Conservation (phyloP, 352 stramenopile species). For the Pythium brassicae region DNA sequence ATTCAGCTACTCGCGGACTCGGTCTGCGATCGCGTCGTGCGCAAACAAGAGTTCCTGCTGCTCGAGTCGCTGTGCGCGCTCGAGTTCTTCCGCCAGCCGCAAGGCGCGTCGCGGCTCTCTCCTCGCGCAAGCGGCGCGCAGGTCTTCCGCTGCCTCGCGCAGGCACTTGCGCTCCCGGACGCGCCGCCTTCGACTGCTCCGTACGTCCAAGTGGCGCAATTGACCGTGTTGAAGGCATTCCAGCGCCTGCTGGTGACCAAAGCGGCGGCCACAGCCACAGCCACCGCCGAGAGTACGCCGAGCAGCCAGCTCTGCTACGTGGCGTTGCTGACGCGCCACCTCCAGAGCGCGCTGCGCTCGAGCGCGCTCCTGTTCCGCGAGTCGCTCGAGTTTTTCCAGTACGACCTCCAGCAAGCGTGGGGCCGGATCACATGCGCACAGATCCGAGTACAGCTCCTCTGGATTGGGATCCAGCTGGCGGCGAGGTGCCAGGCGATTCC, state of each 20-base stretch:
- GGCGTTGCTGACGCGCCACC: slow-evolving; percentile 48
- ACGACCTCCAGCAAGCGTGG: slow-evolving; percentile 44
- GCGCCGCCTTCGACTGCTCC: neutral
- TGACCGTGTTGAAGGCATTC: slow-evolving; percentile 63
- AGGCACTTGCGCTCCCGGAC: slow-evolving; percentile 24
- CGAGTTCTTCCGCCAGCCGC: slow-evolving; percentile 31
- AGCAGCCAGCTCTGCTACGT: slow-evolving; percentile 39
- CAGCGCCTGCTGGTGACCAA: slow-evolving; percentile 44
- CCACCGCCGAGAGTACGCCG: neutral
- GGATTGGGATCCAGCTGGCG: slow-evolving; percentile 44
- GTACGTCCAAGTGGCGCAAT: slow-evolving; percentile 42
- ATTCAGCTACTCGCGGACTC: slow-evolving; percentile 38
- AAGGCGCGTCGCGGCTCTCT: slow-evolving; percentile 26
- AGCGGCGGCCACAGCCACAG: slow-evolving; percentile 12
- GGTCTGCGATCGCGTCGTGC: slow-evolving; percentile 29
- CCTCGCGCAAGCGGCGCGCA: slow-evolving; percentile 34
- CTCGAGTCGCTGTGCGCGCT: slow-evolving; percentile 51
- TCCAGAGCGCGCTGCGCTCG: slow-evolving; percentile 32
- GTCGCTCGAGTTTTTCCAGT: slow-evolving; percentile 57
- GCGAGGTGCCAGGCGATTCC: slow-evolving; percentile 27
- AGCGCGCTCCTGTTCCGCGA: slow-evolving; percentile 40
- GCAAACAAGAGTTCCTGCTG: slow-evolving; percentile 38
- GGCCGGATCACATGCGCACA: slow-evolving; percentile 39
- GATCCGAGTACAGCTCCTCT: slow-evolving; percentile 55
- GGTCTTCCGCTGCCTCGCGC: slow-evolving; percentile 46